Evolutionary conservation across 2,329 filamentous ascomycete species (phyloP).

Genomic region (Epichloe coenophiala): DNA sequence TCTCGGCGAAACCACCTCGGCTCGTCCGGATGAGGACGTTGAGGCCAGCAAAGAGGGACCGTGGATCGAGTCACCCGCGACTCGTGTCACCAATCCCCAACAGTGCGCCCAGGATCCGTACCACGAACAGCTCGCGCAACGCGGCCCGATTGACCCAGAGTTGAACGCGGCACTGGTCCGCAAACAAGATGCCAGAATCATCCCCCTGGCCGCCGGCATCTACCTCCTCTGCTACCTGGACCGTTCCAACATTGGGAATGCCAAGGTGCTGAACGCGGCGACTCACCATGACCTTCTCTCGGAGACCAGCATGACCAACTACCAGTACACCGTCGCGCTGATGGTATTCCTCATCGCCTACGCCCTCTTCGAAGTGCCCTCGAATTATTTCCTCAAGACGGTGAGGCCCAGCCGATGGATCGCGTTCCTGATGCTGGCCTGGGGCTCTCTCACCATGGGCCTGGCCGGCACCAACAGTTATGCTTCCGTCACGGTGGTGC

Average conservation of each 20-base stretch:
- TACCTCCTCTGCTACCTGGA: conserved; percentile 58
- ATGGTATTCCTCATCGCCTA: conserved; percentile 50
- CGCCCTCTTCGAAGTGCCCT: conserved; percentile 48
- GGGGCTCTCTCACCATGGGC: conserved; percentile 54
- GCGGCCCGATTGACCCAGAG: neutral
- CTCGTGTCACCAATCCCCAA: too few species aligned
- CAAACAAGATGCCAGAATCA: conserved; percentile 49
- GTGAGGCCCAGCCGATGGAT: conserved; percentile 50
- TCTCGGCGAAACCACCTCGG: neutral
- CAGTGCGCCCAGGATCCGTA: neutral
- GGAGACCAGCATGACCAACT: conserved; percentile 46
- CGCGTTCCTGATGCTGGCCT: conserved; percentile 50
- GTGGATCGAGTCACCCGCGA: neutral
- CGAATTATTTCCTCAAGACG: conserved; percentile 53
- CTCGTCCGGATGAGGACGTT: neutral
- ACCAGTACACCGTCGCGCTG: conserved; percentile 46
- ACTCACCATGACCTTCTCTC: conserved; percentile 47
- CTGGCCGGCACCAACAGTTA: conserved; percentile 52
- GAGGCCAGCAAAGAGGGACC: neutral
- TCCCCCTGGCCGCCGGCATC: conserved; percentile 49
- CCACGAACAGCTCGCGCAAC: neutral
- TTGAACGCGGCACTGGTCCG: neutral
- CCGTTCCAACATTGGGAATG: conserved; percentile 56
- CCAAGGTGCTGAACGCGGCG: conserved; percentile 49
- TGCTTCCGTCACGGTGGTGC: conserved; percentile 48